Evolutionary conservation across 2,329 filamentous ascomycete species (phyloP).

Genomic region (Pseudophaeomoniella oleicola): DNA sequence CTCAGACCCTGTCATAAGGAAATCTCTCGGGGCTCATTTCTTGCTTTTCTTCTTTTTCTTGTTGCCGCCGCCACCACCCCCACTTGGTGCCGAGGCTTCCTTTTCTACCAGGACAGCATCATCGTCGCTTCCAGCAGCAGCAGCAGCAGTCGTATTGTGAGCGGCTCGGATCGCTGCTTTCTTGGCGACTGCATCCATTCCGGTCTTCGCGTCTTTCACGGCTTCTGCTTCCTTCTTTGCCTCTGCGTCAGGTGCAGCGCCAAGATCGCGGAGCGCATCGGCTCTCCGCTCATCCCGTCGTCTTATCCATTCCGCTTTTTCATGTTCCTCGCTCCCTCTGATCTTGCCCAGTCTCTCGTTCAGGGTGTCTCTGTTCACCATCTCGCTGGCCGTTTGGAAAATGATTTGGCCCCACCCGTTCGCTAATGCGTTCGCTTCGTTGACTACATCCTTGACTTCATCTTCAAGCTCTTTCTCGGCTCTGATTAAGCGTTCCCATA

Average conservation of each 20-base stretch:
- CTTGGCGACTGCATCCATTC: background rate
- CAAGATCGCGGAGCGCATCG: slow-evolving; percentile 71
- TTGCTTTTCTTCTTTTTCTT: slow-evolving; percentile 31
- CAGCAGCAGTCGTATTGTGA: slow-evolving; percentile 1
- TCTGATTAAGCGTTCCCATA: slow-evolving; percentile 82
- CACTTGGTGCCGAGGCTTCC: slow-evolving; percentile 5
- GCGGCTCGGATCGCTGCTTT: slow-evolving; percentile 1
- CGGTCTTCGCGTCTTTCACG: background rate
- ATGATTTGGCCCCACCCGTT: slow-evolving; percentile 87
- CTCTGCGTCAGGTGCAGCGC: slow-evolving; percentile 28
- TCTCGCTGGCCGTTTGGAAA: slow-evolving; percentile 96
- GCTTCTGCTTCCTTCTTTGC: slow-evolving; percentile 8
- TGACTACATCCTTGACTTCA: slow-evolving; percentile 84
- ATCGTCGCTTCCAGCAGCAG: slow-evolving; percentile 48
- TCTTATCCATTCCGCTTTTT: slow-evolving; percentile 89
- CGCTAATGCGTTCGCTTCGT: slow-evolving; percentile 84
- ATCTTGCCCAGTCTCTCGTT: slow-evolving; percentile 63
- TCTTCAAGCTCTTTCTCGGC: slow-evolving; percentile 98
- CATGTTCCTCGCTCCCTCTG: slow-evolving; percentile 52
- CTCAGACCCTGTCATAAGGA: no score
- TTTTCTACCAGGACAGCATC: slow-evolving; percentile 58
- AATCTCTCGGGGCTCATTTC: slow-evolving; percentile 21
- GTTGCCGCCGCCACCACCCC: slow-evolving; percentile 11
- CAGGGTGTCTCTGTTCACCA: slow-evolving; percentile 68
- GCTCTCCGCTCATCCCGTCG: slow-evolving; percentile 57